Evolutionary conservation across 2,329 filamentous ascomycete genomes (phyloP), one percentile per base, ranked within the genome.

Genomic region (Pyricularia sp.): DNA sequence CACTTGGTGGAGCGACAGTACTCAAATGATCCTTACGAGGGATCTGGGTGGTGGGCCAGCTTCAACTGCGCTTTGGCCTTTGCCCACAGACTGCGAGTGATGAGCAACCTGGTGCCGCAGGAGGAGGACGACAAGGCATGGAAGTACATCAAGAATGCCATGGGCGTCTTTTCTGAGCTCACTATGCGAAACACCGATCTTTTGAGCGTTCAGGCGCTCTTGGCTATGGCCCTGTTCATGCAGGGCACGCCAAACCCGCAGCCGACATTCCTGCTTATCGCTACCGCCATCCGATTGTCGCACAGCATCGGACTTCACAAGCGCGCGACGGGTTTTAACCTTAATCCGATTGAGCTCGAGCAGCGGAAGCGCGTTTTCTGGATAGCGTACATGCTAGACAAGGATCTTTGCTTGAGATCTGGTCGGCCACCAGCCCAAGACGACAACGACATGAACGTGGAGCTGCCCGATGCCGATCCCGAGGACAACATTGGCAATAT

Each of bases 21-120:
- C 79, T 96, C 93, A 0, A 83, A 89, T 66, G 92, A 98, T 73
- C 94, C 94, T 0, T 98, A 97, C 73, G 90, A 97, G 77, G 94
- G 94, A 31, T 96, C 93, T 6, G 95, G 95, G 3, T 99, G 95
- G 95, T 99, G 95, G 94, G 95, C 95, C 5, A 97, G 93, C 79
- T 84, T 99, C 74, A 99, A 99, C 74, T 91, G 97, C 70, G 93
- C 91, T 1, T 81, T 99, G 69, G 95, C 94, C n/a, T 96, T 97
- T 73, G 91, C 94, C 5, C 93, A 97, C 76, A 88, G 95, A 59
- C 83, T 99, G 75, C 90, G 95, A 12, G 93, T 97, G 26, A 97
- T 97, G 93, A 97, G 92, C 81, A 95, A 97, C 75, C 82, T 97
- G 10, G 92, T 97, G 0, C 90, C 93, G 1, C 88, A 92, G 71